Base-by-base conservation (phyloP, 768 basidiomycete species). In the Kwoniella dejecticola region DNA sequence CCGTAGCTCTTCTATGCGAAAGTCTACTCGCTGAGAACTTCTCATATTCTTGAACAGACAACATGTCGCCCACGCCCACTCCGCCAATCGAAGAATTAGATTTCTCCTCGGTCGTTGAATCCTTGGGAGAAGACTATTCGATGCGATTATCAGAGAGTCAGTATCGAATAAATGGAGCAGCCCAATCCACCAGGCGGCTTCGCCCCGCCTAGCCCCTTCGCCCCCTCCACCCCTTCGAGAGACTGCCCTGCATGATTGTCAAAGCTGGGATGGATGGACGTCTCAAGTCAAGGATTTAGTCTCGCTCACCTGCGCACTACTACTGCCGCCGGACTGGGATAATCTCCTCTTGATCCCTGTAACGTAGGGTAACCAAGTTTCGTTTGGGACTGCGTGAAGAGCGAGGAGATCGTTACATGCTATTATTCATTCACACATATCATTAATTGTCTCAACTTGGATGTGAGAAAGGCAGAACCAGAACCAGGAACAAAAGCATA, bases 331-430 rank as follows among this genome's bases (percentile, higher is more conserved):
- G 29, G 48, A 50, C 29, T 48, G 23, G 13, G 21, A 36, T 13
- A 57, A 4, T 26, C 56, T 26, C 30, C 36, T 40, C 48, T 52
- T 50, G 12, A 60, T 50, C 1, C 46, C 31, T 12, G 30, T 41
- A 2, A 60, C 58, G 23, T 60, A 60, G 8, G 58, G 48, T 36
- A 49, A 23, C 48, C 49, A 60, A 19, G 48, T 41, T 36, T 60
- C 58, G 26, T 49, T 52, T 0, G 58, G 58, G 2, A 60, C 49
- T 4, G 56, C 33, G 13, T 41, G 30, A 38, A 60, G 48, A 12
- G 58, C 58, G 8, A 60, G 36, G 17, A 60, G 21, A 12, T 60
- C 58, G 31, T 50, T 40, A 40, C 58, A 60, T 21, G 58, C 58
- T 59, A 33, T 29, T 15, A n/a, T 2, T 49, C 30, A 29, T 24